Evolutionary conservation across 495 filamentous ascomycete genomes (phyloP).

Genomic region (Entonaema liquescens): DNA sequence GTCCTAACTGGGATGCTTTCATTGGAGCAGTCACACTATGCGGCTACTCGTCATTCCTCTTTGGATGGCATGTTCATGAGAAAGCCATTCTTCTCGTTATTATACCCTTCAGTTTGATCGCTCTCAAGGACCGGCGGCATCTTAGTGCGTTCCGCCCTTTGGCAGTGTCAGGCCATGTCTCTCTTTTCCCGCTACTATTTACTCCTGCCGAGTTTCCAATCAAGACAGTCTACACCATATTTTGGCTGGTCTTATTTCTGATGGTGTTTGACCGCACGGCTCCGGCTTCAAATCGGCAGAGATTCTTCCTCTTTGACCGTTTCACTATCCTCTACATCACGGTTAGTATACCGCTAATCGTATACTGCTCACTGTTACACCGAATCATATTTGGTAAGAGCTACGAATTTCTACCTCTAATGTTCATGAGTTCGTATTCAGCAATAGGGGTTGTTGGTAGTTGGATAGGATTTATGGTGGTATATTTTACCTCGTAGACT

Average conservation of each 20-base stretch:
- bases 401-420: slow-evolving; percentile 91
- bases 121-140: slow-evolving; percentile 89
- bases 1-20: slow-evolving; percentile 86
- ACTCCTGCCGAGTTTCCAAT: slow-evolving; percentile 90
- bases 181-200: slow-evolving; percentile 92
- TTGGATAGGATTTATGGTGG: slow-evolving; percentile 94
- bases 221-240: slow-evolving; percentile 91
- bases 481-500: slow-evolving; percentile 79
- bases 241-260: slow-evolving; percentile 89
- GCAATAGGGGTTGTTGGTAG: slow-evolving; percentile 95
- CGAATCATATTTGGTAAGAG: slow-evolving; percentile 80
- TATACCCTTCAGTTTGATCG: slow-evolving; percentile 93
- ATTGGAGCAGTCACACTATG: slow-evolving; percentile 92
- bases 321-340: slow-evolving; percentile 89
- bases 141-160: slow-evolving; percentile 91
- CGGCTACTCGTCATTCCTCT: slow-evolving; percentile 94
- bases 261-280: slow-evolving; percentile 85
- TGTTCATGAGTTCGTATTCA: slow-evolving; percentile 97
- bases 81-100: slow-evolving; percentile 95
- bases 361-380: slow-evolving; percentile 88
- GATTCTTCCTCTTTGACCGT: slow-evolving; percentile 89
- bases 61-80: slow-evolving; percentile 99
- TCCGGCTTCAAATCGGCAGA: slow-evolving; percentile 75
- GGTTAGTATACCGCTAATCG: slow-evolving; percentile 84
- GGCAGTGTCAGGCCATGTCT: slow-evolving; percentile 92